Base-by-base conservation (phyloP, 768 basidiomycete species). In the Exsudoporus frostii region DNA sequence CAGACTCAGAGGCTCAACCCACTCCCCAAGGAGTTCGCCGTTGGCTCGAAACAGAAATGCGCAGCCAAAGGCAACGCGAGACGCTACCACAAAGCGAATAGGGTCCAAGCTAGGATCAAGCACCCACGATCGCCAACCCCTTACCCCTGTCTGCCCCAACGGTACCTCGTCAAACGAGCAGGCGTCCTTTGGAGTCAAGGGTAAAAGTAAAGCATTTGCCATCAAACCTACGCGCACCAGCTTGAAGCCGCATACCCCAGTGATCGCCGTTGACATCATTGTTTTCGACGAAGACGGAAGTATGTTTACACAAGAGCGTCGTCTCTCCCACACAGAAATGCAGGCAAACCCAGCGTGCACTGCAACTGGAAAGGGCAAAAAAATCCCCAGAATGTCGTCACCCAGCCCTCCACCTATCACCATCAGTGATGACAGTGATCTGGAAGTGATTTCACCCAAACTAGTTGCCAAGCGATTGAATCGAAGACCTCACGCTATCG, bases 261-360 rank as follows among this genome's bases (percentile, higher is more conserved):
- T 80, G 19, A 76, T 89, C 13, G 76, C 83, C 37, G 73, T 89
- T 45, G 85, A 90, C 42, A 90, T 91, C 46, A 71, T 84, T 34
- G 73, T 87, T 33, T 50, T 90, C 22, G 88, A 91, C 64, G 76
- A 79, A 29, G 63, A 73, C 29, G 89, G 89, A 13, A 74, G 67
- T 45, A 79, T 73, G 32, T 54, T 90, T 40, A 79, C 76, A 50
- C 77, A 81, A 62, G 89, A 90, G 65, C 73, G 77, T 54, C 74
- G 89, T 50, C 72, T 82, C 10, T 82, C 83, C 5, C 72, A 76
- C 42, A 70, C 76, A 17, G 72, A 76, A 46, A 56, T 77, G 5
- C 71, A 72, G 38, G 53, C 68, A 22, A 81, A 79, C 59, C 64
- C 42, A 25, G 45, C 38, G 9, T 47, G 47, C 53, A 34, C 27